These are phyloP conservation scores for Talaromyces sp. DNA, from an alignment of 2,329 filamentous ascomycete species.

Conservation along the genomic window DNA sequence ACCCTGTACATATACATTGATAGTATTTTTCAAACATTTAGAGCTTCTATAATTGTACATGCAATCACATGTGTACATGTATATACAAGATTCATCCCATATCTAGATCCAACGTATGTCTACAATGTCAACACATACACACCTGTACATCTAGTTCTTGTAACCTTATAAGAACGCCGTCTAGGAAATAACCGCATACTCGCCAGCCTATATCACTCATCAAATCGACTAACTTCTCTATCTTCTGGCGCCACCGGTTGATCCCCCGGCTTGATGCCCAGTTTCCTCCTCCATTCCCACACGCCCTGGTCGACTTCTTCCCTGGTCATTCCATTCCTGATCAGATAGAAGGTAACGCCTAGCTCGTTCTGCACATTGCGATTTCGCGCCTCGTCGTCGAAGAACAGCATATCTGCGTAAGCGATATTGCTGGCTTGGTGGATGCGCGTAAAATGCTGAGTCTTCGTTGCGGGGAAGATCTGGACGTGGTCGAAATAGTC, in stretches of 20 bases:
- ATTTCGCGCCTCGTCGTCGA: constrained; percentile 87
- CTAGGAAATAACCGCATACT: background rate
- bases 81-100: background rate
- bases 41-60: background rate
- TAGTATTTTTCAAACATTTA: background rate
- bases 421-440: constrained; percentile 63
- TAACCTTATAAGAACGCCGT: background rate
- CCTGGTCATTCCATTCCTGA: constrained; percentile 71
- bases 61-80: background rate
- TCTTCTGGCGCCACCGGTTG: constrained; percentile 7
- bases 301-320: constrained; percentile 75
- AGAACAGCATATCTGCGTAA: constrained; percentile 87
- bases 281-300: constrained; percentile 64
- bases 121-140: background rate
- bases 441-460: constrained; percentile 73
- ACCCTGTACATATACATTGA: background rate
- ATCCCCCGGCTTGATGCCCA: constrained; percentile 9
- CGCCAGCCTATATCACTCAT: background rate
- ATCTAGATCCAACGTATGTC: background rate
- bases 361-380: constrained; percentile 67
- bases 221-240: constrained; percentile 10
- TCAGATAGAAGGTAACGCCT: constrained; percentile 78
- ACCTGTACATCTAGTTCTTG: background rate
- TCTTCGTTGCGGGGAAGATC: constrained; percentile 71
- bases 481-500: constrained; percentile 54